Base-by-base conservation (phyloP, 129 eudicot species). In the Kitagawia praeruptora region DNA sequence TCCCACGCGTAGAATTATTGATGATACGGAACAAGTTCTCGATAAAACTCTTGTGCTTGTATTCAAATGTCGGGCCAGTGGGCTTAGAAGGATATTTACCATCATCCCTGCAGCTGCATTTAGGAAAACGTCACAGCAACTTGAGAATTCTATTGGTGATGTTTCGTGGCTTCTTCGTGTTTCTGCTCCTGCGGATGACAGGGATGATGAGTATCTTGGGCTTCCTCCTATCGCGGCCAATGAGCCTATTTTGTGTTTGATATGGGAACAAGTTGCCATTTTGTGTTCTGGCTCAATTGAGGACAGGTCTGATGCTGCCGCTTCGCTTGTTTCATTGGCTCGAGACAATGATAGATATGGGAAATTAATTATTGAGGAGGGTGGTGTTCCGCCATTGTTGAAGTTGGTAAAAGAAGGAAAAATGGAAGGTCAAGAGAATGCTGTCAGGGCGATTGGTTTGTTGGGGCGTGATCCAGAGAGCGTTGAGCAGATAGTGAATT, bases 1-100 rank as follows among this genome's bases (percentile, higher is more conserved):
- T 1, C 96, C 96, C 82, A 88, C 91, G 5, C 93, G 96, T 46
- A 85, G 96, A 39, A 91, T 91, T 58, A 88, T 88, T 11, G 92
- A 88, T 53, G 92, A 91, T 75, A 88, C 91, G 56, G 89, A 88
- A 47, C 91, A 88, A 71, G 88, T 84, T 56, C 87, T 91, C 39
- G 96, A 91, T 23, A 83, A 86, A 75, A 82, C 88, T 0, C 78
- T 88, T 11, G 80, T 80, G 3, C 86, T 91, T 31, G 82, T 88
- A 3, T 25, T 83, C 38, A 91, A 91, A 66, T 91, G 96, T 44
- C 75, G 86, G 4, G 87, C 89, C 69, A 85, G 80, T 56, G 87
- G 92, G 4, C 70, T 91, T 2, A 82, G 87, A 38, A 86, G 93
- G 44, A 67, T 91, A 0, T 88, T 85, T 80, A 86, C 96, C 10